These are phyloP conservation scores for Heliamphora pulchella DNA, from an alignment of 179 eudicot genomes.

Conservation along the genomic window DNA sequence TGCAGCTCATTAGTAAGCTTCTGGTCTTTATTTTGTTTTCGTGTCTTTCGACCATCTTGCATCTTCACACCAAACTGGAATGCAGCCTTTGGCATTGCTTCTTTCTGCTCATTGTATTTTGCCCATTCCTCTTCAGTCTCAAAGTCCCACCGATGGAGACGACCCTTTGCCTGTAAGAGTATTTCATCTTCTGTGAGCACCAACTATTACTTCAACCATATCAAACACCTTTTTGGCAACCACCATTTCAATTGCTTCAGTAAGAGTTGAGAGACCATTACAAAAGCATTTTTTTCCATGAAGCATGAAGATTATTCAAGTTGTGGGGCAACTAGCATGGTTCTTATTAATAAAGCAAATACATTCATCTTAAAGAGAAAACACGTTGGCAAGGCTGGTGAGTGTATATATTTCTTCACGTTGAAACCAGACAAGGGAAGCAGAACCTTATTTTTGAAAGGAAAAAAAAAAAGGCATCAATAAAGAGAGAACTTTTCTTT, in stretches of 20 bases:
- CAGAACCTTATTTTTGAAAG: neutral
- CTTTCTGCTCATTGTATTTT: constrained; percentile 88
- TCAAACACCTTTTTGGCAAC: neutral
- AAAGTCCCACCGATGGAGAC: constrained; percentile 95
- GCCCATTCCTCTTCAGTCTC: constrained; percentile 99
- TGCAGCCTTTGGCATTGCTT: constrained; percentile 99
- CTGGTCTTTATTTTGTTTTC: constrained; percentile 88
- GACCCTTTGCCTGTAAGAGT: constrained; percentile 79
- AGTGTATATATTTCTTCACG: neutral
- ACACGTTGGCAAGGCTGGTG: neutral
- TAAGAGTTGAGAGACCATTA: neutral
- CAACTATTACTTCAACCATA: constrained; percentile 6
- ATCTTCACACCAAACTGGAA: constrained; percentile 98
- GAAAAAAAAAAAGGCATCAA: neutral
- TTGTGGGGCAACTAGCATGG: neutral
- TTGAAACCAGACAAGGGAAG: neutral
- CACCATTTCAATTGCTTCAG: neutral
- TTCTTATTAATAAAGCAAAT: neutral
- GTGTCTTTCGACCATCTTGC: constrained; percentile 95
- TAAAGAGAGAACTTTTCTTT: neutral
- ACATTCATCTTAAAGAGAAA: constrained; percentile 8
- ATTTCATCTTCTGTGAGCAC: constrained; percentile 10
- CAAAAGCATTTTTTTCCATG: neutral
- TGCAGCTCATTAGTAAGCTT: constrained; percentile 87
- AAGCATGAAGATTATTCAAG: neutral